Evolutionary conservation across 2,329 filamentous ascomycete species (phyloP).

Genomic region (Sordariomycetes sp.): DNA sequence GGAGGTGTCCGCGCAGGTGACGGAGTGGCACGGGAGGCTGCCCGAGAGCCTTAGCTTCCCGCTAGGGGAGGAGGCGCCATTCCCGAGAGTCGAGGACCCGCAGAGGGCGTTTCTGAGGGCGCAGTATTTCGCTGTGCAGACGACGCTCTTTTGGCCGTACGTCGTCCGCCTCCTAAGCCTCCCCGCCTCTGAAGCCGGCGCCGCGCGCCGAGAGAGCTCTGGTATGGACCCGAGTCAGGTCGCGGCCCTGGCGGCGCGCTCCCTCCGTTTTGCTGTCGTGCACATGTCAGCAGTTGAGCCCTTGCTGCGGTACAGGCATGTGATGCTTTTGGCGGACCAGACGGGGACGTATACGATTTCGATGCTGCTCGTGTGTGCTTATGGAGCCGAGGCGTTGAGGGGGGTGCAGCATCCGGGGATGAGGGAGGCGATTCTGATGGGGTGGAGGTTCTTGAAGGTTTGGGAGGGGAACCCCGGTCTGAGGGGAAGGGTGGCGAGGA

Average conservation of each 20-base stretch:
- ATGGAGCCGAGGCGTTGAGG: slow-evolving; percentile 5
- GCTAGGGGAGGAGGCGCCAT: background rate
- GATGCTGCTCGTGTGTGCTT: slow-evolving; percentile 9
- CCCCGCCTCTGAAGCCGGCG: background rate
- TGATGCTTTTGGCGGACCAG: slow-evolving; percentile 10
- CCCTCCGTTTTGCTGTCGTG: slow-evolving; percentile 6
- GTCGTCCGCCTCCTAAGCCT: slow-evolving; percentile 8
- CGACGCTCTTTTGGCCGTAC: slow-evolving; percentile 9
- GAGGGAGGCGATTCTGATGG: slow-evolving; percentile 2
- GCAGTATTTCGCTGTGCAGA: slow-evolving; percentile 10
- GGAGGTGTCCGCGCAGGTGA: slow-evolving; percentile 8
- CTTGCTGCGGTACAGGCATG: slow-evolving; percentile 8
- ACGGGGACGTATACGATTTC: slow-evolving; percentile 7
- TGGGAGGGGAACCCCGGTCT: slow-evolving; percentile 4
- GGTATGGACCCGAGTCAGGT: background rate
- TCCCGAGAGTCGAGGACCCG: slow-evolving; percentile 7
- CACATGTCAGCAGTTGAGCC: slow-evolving; percentile 9
- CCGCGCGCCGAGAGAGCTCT: background rate
- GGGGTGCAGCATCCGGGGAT: slow-evolving; percentile 6
- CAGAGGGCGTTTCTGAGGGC: slow-evolving; percentile 8
- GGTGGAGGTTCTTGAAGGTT: slow-evolving; percentile 3
- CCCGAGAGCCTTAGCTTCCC: slow-evolving; percentile 7
- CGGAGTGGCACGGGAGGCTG: slow-evolving; percentile 8
- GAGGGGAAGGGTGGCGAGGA: background rate
- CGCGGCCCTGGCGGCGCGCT: background rate